phyloP scores from a whole-genome alignment of 495 filamentous ascomycete species.

The Pyrenula massariospora region DNA sequence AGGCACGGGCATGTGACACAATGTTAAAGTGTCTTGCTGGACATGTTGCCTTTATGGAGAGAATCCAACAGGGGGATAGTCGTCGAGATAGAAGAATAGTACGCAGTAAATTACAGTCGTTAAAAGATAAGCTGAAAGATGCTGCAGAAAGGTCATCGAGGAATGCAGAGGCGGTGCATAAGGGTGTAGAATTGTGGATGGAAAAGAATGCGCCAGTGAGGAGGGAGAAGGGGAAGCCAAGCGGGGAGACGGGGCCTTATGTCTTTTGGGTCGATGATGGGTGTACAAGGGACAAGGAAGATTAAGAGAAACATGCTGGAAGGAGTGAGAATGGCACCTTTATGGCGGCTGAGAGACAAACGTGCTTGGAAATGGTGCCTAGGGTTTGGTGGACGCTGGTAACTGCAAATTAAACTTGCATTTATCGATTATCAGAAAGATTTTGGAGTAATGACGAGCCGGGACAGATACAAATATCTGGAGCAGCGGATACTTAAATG shows the following conservation, averaged over 20 bases:
- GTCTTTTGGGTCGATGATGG: neutral
- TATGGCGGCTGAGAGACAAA: too few species aligned
- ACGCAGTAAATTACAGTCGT: neutral
- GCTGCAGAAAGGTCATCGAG: neutral
- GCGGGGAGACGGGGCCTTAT: neutral
- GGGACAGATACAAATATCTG: too few species aligned
- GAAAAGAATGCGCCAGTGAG: neutral
- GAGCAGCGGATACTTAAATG: too few species aligned
- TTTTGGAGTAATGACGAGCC: too few species aligned
- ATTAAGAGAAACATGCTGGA: too few species aligned
- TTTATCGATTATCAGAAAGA: too few species aligned
- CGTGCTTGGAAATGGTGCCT: too few species aligned
- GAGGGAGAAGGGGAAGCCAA: neutral
- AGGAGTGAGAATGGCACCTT: too few species aligned
- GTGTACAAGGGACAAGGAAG: too few species aligned
- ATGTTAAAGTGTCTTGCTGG: neutral
- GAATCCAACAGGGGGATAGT: neutral
- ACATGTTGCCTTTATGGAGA: neutral
- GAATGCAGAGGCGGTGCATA: neutral
- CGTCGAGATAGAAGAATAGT: neutral
- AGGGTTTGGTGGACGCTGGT: too few species aligned
- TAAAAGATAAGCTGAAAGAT: neutral
- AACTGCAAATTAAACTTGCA: too few species aligned
- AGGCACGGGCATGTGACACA: neutral
- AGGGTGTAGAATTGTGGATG: neutral